Percentiles rank a stretch among this genome's conserved stretches.
Conservation (phyloP, 352 stramenopile genomes). For the Phytopythium oedochilum region DNA sequence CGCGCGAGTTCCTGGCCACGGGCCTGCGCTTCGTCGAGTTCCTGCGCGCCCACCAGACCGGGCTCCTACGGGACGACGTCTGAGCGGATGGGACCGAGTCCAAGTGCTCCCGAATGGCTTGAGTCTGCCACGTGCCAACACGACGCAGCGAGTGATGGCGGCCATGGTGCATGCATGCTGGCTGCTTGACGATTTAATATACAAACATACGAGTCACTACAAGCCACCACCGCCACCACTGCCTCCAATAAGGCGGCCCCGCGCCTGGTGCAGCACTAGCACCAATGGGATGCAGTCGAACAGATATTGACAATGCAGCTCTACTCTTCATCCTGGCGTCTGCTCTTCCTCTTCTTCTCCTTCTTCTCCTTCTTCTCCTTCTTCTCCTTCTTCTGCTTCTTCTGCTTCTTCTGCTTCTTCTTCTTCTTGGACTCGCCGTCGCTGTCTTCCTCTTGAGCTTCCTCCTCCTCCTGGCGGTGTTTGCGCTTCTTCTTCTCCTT, state of each 20-base stretch:
- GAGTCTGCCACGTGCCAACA: too few species aligned
- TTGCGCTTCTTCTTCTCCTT: conserved; percentile 16
- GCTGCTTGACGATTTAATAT: too few species aligned
- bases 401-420: conserved; percentile 15
- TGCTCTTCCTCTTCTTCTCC: conserved; percentile 20
- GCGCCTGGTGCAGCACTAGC: too few species aligned
- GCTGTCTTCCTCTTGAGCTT: conserved; percentile 6
- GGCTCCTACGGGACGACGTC: neutral
- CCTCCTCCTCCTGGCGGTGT: neutral
- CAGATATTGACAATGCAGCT: conserved; percentile 1
- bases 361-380: conserved; percentile 13
- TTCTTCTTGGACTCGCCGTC: conserved; percentile 2
- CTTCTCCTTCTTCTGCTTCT: conserved; percentile 17
- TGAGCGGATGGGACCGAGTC: neutral
- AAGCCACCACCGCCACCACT: too few species aligned
- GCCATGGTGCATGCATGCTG: too few species aligned
- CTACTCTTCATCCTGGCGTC: conserved; percentile 12
- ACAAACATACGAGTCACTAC: too few species aligned
- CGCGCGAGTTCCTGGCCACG: conserved; percentile 43
- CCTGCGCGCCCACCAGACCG: conserved; percentile 26
- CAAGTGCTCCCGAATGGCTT: too few species aligned
- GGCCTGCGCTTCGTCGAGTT: conserved; percentile 68
- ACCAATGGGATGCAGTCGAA: neutral
- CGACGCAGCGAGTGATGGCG: too few species aligned
- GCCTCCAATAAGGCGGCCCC: too few species aligned